A percentile compares a stretch with the other conserved stretches of the same genome.
Conservation (phyloP, 2,329 filamentous ascomycete genomes). For the Bipolaris gigantea region DNA sequence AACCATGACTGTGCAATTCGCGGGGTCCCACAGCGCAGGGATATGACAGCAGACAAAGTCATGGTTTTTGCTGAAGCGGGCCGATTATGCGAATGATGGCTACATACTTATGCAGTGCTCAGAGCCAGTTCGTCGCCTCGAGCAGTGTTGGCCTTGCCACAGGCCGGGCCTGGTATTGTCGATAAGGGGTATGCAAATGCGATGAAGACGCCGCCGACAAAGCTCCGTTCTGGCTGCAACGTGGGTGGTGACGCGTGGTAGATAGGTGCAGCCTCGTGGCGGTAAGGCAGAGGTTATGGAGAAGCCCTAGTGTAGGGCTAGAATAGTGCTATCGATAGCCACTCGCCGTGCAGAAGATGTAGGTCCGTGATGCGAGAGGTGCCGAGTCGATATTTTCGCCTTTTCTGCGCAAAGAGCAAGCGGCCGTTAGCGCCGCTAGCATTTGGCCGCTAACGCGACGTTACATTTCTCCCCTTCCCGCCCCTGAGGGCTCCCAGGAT, state of each 20-base stretch:
- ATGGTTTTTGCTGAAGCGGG: slow-evolving; percentile 7
- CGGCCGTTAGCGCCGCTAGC: background rate
- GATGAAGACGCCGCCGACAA: background rate
- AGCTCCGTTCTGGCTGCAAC: background rate
- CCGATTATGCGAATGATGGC: slow-evolving; percentile 1
- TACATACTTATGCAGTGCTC: background rate
- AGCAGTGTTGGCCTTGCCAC: slow-evolving; percentile 3
- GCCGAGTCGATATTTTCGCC: background rate
- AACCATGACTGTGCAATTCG: slow-evolving; percentile 3
- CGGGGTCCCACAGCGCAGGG: slow-evolving; percentile 8
- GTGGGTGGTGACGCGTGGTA: background rate
- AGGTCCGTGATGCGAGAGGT: background rate
- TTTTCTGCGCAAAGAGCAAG: background rate
- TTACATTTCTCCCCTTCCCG: background rate
- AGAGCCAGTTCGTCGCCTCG: background rate
- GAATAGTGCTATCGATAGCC: background rate
- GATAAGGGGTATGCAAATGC: background rate
- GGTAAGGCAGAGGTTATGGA: background rate
- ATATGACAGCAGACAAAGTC: background rate
- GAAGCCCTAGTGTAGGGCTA: slow-evolving; percentile 1
- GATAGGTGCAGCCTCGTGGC: slow-evolving; percentile 15
- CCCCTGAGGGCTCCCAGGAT: background rate
- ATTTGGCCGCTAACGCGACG: background rate
- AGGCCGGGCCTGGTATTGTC: background rate
- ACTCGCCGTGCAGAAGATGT: background rate